These are phyloP conservation scores for Cyberlindnera japonica DNA, from an alignment of 805 yeast genomes.

Conservation along the genomic window DNA sequence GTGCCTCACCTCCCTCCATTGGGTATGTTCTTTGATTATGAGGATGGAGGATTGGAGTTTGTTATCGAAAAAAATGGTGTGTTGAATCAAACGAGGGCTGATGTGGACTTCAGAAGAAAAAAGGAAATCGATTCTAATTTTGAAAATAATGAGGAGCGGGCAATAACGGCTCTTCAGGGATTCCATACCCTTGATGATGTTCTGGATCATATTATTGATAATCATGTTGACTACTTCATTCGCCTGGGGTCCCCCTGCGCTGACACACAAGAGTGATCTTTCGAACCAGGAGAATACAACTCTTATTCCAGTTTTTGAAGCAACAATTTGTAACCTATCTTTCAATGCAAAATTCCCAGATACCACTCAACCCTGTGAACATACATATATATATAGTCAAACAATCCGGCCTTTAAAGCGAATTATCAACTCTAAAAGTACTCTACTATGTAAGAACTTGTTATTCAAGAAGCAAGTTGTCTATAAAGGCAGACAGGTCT, in stretches of 20 bases:
- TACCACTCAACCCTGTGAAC: too few relatives aligned
- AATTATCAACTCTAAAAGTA: too few relatives aligned
- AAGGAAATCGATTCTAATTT: background rate
- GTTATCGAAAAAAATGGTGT: slow-evolving; percentile 22
- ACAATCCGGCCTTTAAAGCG: too few relatives aligned
- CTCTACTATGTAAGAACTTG: too few relatives aligned
- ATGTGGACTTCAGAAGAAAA: slow-evolving; percentile 1
- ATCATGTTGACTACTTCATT: slow-evolving; percentile 4
- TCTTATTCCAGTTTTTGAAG: too few relatives aligned
- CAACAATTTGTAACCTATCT: too few relatives aligned
- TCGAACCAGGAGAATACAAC: too few relatives aligned
- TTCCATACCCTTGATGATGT: background rate
- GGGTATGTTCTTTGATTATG: slow-evolving; percentile 25
- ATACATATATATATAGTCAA: too few relatives aligned
- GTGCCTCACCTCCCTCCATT: slow-evolving; percentile 65
- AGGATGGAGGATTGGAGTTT: slow-evolving; percentile 33
- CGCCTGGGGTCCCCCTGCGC: slow-evolving; percentile 1
- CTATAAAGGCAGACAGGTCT: background rate
- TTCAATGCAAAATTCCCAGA: too few relatives aligned
- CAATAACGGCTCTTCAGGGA: background rate
- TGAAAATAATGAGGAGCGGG: too few relatives aligned
- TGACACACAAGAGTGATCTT: too few relatives aligned
- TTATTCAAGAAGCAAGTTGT: too few relatives aligned
- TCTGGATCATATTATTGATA: background rate
- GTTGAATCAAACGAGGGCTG: background rate